Conservation (phyloP, 1,139 yeast species). For the Zygosaccharomyces sapae region DNA sequence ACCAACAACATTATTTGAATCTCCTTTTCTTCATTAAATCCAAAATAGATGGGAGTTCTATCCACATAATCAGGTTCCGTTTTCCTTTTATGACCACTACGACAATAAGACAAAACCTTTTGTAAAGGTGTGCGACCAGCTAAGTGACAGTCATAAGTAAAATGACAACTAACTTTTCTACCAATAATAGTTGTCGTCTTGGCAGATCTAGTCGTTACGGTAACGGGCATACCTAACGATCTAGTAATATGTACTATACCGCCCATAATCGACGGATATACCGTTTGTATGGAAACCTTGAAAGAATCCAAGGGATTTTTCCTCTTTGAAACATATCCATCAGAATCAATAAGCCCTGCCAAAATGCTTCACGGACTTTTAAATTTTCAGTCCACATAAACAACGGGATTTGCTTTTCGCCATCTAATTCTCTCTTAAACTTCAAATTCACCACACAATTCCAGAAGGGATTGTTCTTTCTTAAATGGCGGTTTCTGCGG, state of each 20-base stretch:
- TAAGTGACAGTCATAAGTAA: constrained; percentile 27
- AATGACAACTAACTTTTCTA: constrained; percentile 24
- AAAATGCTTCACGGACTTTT: constrained; percentile 41
- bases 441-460: constrained; percentile 18
- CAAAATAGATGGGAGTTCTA: constrained; percentile 25
- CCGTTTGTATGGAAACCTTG: constrained; percentile 36
- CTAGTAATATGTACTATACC: constrained; percentile 40
- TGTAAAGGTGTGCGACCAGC: constrained; percentile 25
- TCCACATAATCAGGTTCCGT: constrained; percentile 13
- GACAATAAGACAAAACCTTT: constrained; percentile 26
- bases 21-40: constrained; percentile 21
- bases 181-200: constrained; percentile 21
- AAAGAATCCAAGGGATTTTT: constrained; percentile 19
- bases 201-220: constrained; percentile 28
- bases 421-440: constrained; percentile 23
- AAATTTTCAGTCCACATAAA: constrained; percentile 32
- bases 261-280: constrained; percentile 33
- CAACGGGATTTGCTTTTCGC: constrained; percentile 30
- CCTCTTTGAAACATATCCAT: constrained; percentile 34
- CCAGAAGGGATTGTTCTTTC: constrained; percentile 31
- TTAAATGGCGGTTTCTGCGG: constrained; percentile 18
- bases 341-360: constrained; percentile 44
- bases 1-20: constrained; percentile 21
- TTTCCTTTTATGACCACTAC: constrained; percentile 25
- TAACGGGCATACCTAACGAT: constrained; percentile 38